phyloP scores from a whole-genome alignment of 2,329 filamentous ascomycete genomes.

The Neofusicoccum ribis region DNA sequence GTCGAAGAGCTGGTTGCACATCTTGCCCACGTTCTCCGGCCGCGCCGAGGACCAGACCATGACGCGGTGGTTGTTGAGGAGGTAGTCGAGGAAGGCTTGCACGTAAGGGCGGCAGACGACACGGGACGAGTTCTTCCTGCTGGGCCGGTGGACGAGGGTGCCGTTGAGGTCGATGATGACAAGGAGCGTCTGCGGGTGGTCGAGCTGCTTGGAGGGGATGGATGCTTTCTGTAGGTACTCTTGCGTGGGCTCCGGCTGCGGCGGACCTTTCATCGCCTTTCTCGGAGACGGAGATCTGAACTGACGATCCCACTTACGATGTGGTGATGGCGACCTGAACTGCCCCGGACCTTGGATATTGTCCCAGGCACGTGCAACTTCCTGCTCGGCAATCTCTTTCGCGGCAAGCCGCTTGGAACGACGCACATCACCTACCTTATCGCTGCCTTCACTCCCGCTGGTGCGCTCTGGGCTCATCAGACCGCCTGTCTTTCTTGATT shows the following conservation, averaged over 20 bases:
- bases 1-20: constrained; percentile 66
- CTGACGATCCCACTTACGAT: no score
- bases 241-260: constrained; percentile 60
- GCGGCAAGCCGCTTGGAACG: not conserved
- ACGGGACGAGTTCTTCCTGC: constrained; percentile 40
- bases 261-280: constrained; percentile 23
- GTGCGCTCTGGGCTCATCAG: not conserved
- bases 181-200: constrained; percentile 64
- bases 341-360: not conserved
- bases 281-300: no score
- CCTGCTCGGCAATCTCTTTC: not conserved
- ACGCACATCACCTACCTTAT: not conserved
- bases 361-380: no score
- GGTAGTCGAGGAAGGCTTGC: constrained; percentile 67
- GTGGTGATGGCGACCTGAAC: not conserved
- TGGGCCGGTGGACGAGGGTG: constrained; percentile 75
- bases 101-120: constrained; percentile 71
- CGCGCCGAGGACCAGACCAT: constrained; percentile 90
- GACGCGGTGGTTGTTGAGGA: constrained; percentile 72
- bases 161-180: constrained; percentile 93
- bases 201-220: constrained; percentile 32
- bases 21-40: constrained; percentile 67
- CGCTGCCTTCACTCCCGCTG: not conserved
- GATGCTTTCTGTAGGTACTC: constrained; percentile 62
- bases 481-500: not conserved